These are phyloP conservation scores for Cladosporium phlei DNA, from an alignment of 2,329 filamentous ascomycete genomes.

Conservation along the genomic window DNA sequence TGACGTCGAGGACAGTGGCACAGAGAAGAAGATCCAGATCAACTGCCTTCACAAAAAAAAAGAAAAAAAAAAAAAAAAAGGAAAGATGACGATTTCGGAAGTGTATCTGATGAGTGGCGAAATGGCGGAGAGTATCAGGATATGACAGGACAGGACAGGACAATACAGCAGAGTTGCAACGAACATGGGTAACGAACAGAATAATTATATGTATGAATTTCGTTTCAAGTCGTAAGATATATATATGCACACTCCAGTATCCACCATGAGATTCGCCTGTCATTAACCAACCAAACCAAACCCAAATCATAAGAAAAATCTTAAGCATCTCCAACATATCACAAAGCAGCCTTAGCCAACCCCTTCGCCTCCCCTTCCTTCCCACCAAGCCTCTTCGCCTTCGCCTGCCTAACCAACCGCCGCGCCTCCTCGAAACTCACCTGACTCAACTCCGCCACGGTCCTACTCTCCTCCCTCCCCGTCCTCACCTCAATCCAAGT, in stretches of 20 bases:
- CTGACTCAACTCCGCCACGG: conserved; percentile 21
- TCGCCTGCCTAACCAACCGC: conserved; percentile 27
- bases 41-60: too few relatives aligned
- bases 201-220: not conserved
- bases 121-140: too few relatives aligned
- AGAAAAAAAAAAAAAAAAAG: not conserved
- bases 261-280: too few relatives aligned
- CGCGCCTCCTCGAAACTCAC: conserved; percentile 26
- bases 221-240: not conserved
- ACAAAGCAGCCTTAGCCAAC: conserved; percentile 31
- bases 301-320: not conserved
- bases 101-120: not conserved
- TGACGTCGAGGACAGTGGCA: too few relatives aligned
- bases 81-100: not conserved
- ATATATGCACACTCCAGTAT: too few relatives aligned
- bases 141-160: too few relatives aligned
- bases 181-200: too few relatives aligned
- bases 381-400: conserved; percentile 27
- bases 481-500: conserved; percentile 28
- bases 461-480: conserved; percentile 25
- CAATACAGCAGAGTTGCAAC: too few relatives aligned
- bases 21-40: too few relatives aligned
- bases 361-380: conserved; percentile 31
- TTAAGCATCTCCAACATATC: too few relatives aligned
- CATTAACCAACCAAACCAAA: too few relatives aligned